Conservation (phyloP, 768 basidiomycete genomes). For the Collybia mongolica region DNA sequence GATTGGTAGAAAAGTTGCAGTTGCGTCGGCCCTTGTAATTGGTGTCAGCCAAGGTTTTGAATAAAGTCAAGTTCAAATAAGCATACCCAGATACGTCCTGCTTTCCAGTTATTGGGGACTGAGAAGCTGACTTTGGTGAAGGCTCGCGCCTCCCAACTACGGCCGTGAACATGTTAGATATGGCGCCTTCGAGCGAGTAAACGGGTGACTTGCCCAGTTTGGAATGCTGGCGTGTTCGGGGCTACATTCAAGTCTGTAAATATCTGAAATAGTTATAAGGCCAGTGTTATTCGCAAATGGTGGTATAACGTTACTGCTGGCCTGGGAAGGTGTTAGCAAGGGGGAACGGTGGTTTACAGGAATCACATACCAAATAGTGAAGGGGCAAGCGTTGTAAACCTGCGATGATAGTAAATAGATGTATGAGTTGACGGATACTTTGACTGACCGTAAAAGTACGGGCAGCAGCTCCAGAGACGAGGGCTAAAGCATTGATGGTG, state of each 20-base stretch:
- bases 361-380: slow-evolving; percentile 59
- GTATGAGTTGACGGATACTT: background rate
- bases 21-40: slow-evolving; percentile 54
- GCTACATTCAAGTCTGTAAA: slow-evolving; percentile 60
- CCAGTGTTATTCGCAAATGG: background rate
- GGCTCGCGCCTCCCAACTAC: slow-evolving; percentile 39
- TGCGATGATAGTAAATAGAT: slow-evolving; percentile 6
- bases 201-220: slow-evolving; percentile 42
- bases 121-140: slow-evolving; percentile 40
- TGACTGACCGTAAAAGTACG: slow-evolving; percentile 53
- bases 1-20: slow-evolving; percentile 57
- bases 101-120: slow-evolving; percentile 64
- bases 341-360: background rate
- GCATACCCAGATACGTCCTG: slow-evolving; percentile 59
- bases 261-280: slow-evolving; percentile 32
- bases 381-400: slow-evolving; percentile 63
- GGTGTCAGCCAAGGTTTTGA: background rate
- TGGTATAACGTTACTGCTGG: slow-evolving; percentile 29
- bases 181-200: background rate
- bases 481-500: slow-evolving; percentile 12
- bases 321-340: slow-evolving; percentile 19
- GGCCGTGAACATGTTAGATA: background rate
- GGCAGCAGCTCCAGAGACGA: slow-evolving; percentile 32
- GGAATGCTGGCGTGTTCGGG: slow-evolving; percentile 37
- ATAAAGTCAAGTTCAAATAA: background rate